A percentile compares a stretch with the other conserved stretches of the same genome.
These are phyloP conservation scores for Coniferiporia weirii DNA, from an alignment of 1,284 basidiomycete species.

Conservation along the genomic window DNA sequence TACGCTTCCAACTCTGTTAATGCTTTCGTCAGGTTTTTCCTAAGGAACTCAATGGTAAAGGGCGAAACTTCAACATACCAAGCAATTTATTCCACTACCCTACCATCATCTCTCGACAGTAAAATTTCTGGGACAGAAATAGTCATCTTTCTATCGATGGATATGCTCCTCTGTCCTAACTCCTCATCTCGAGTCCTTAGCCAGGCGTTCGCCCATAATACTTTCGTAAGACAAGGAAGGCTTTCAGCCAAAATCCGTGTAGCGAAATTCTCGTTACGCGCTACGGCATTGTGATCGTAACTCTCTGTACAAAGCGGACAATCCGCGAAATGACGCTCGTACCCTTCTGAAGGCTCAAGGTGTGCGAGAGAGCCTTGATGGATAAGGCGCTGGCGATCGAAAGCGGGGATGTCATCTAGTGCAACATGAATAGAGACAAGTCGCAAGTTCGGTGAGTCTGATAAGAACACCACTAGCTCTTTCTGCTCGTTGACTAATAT, in stretches of 20 bases:
- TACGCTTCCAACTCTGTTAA: too few species aligned
- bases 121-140: background rate
- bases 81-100: background rate
- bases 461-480: background rate
- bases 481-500: background rate
- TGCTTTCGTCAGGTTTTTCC: background rate
- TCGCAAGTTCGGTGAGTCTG: background rate
- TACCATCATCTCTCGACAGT: constrained; percentile 4
- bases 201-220: constrained; percentile 12
- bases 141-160: background rate
- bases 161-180: background rate
- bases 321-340: constrained; percentile 5
- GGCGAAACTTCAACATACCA: background rate
- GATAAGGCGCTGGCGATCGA: background rate
- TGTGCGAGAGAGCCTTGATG: constrained; percentile 8
- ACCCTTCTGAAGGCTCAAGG: constrained; percentile 13
- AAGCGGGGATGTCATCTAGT: background rate
- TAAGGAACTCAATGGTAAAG: background rate
- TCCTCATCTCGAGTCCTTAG: constrained; percentile 1
- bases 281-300: constrained; percentile 8
- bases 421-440: constrained; percentile 5
- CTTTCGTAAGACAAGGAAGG: background rate
- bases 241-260: constrained; percentile 2
- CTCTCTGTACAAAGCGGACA: constrained; percentile 12
- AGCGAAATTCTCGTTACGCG: background rate